Conservation (phyloP, 2,329 filamentous ascomycete genomes). For the Lachnellula cervina region DNA sequence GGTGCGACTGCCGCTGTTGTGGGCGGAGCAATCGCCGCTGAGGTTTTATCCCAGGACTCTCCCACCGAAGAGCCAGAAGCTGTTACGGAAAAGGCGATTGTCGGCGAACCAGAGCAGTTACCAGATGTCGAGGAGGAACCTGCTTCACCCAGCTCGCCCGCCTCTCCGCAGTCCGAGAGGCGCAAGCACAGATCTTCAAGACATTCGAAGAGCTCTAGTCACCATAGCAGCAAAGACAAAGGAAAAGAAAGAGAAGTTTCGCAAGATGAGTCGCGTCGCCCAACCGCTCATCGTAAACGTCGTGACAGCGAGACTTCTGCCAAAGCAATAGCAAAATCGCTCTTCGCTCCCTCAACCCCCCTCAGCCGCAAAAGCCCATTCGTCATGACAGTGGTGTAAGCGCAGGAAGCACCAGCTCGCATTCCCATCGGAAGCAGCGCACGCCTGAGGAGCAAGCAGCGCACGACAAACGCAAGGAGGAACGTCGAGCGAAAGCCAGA, state of each 20-base stretch:
- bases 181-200: conserved; percentile 20
- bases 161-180: conserved; percentile 17
- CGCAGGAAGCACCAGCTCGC: conserved; percentile 18
- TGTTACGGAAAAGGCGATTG: conserved; percentile 19
- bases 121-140: conserved; percentile 14
- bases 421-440: conserved; percentile 21
- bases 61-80: conserved; percentile 2
- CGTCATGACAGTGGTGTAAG: conserved; percentile 29
- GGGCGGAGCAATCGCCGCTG: conserved; percentile 11
- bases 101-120: conserved; percentile 24
- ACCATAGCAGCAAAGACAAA: conserved; percentile 12
- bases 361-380: conserved; percentile 15
- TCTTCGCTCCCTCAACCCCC: conserved; percentile 2
- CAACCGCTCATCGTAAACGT: conserved; percentile 17
- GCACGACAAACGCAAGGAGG: conserved; percentile 28
- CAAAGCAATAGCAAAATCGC: conserved; percentile 1
- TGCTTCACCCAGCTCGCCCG: conserved; percentile 2
- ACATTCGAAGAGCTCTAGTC: conserved; percentile 17
- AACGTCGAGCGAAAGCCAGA: conserved; percentile 18
- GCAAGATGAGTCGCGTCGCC: conserved; percentile 9
- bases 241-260: conserved; percentile 8
- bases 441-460: conserved; percentile 29
- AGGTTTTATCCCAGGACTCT: conserved; percentile 6
- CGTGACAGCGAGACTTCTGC: conserved; percentile 21
- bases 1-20: conserved; percentile 6